These are phyloP conservation scores for Aureobasidium mangrovei DNA, from an alignment of 2,329 filamentous ascomycete genomes.

Conservation along the genomic window DNA sequence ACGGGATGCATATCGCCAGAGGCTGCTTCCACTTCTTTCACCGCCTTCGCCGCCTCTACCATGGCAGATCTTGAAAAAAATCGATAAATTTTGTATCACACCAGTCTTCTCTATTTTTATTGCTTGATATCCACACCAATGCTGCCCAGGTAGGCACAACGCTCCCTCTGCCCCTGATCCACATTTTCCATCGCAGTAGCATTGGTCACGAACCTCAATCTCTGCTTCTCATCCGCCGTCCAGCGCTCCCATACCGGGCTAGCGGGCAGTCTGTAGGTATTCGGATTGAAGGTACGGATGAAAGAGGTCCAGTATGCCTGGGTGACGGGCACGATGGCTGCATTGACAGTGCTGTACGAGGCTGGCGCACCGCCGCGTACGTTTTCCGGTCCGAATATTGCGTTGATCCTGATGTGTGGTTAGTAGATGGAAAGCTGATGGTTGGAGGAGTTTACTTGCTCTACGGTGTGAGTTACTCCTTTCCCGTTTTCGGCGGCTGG, in stretches of 20 bases:
- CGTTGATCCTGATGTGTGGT: slow-evolving; percentile 33
- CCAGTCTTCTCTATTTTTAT: slow-evolving; percentile 20
- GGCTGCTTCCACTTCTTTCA: too few species aligned
- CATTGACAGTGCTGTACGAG: slow-evolving; percentile 51
- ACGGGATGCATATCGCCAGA: too few species aligned
- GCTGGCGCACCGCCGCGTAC: slow-evolving; percentile 40
- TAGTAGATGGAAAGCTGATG: too few species aligned
- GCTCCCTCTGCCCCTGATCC: slow-evolving; percentile 28
- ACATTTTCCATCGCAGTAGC: slow-evolving; percentile 33
- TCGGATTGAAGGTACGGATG: slow-evolving; percentile 58
- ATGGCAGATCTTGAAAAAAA: too few species aligned
- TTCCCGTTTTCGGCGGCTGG: slow-evolving; percentile 43
- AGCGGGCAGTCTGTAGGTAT: slow-evolving; percentile 40
- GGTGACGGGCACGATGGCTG: slow-evolving; percentile 49
- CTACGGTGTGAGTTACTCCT: slow-evolving; percentile 60
- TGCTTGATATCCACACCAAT: slow-evolving; percentile 43
- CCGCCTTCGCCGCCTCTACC: too few species aligned
- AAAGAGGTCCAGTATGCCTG: slow-evolving; percentile 71
- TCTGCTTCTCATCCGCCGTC: slow-evolving; percentile 22
- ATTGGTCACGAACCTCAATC: slow-evolving; percentile 32
- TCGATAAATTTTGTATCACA: too few species aligned
- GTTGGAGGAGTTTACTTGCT: slow-evolving; percentile 26
- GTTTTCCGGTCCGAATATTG: slow-evolving; percentile 58
- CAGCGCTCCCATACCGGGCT: slow-evolving; percentile 47
- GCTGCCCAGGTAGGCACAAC: slow-evolving; percentile 42